Evolutionary conservation across 495 filamentous ascomycete genomes (phyloP), one percentile per base, ranked within the genome.

Genomic region (Hypoxylon lienhwacheense): DNA sequence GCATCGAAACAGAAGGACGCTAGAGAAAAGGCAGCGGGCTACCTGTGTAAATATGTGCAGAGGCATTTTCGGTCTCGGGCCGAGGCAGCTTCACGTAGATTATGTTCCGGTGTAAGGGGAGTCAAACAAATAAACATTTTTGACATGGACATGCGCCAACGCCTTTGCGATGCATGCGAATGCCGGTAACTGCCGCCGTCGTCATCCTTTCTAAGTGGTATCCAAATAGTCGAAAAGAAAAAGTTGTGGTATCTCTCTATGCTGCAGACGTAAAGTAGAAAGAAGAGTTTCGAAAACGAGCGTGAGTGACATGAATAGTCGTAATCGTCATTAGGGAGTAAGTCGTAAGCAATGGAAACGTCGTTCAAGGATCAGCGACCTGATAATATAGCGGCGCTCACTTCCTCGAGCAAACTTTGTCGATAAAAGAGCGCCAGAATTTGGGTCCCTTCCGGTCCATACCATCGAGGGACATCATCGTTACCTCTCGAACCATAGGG

Each of bases 401-500:
- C 39, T 68, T 73, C 51, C 70, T 65, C 37, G 76, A 58, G 16
- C 73, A 68, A 14, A 77, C 73, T 47, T 73, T 77, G 14, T 68
- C 76, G 0, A 70, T 70, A 0, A 79, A 40, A 16, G 65, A 69
- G 52, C 72, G 76, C 74, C 74, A 77, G 36, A 69, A 68, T 12
- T 71, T 61, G 4, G 69, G 64, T n/a, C 66, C 61, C 47, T 69
- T 71, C 37, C 66, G 67, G 15, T 77, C 75, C 14, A 67, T 47
- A 7, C 66, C 58, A 5, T 59, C 64, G 11, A 70, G 63, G 15
- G 73, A 70, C 17, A 65, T 61, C 76, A 79, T 79, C 42, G 73
- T 66, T 4, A 71, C 68, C 47, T 84, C 79, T 41, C 85, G 80
- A 8, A 84, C 82, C 91, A 97, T 97, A 2, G 91, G 91, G 0